Evolutionary conservation across 352 stramenopile genomes (phyloP), one percentile per base, ranked within the genome.

Genomic region (Pythium periplocum): DNA sequence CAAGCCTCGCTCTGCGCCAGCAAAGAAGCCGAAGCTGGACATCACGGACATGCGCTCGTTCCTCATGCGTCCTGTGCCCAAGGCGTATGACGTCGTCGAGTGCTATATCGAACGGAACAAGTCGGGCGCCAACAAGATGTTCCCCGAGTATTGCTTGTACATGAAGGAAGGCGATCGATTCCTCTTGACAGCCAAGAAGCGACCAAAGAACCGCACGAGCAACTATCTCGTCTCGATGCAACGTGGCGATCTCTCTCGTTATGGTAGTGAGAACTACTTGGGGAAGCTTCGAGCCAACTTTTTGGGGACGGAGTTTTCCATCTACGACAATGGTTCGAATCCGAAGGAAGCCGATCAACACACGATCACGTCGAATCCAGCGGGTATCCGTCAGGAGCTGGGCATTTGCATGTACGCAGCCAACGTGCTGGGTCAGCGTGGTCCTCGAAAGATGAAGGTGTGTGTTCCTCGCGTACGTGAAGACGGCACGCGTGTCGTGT

Each of bases 201-300:
- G 94, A 9, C 76, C 86, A 6, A 98, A 98, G 61, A 98, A 98
- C 67, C 95, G 92, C 63, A 98, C 95, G 32, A 98, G 87, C 57
- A 99, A 99, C 64, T 99, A 98, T 73, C 67, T 98, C 32, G 87
- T 99, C 45, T 98, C 85, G 6, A 90, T 96, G 73, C 87, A 96
- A 58, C 78, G 88, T 35, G 93, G 91, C 10, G 96, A 98, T 59
- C 73, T 98, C 46, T 82, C 93, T 48, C 81, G 91, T 46, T 78
- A 88, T 33, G 90, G 83, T 30, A 92, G 86, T 43, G 69, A 88
- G 9, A 98, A 97, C 62, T 98, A 96, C 62, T 53, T 99, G 34
- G 96, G 96, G 17, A 99, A 99, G 59, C 59, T 99, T 17, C 78
- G 96, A 31, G 80, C 90, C 11, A 99, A 99, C 72, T 99, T 99